Base-by-base conservation (phyloP, 1,284 basidiomycete species). In the Phaffia rhodozyma region DNA sequence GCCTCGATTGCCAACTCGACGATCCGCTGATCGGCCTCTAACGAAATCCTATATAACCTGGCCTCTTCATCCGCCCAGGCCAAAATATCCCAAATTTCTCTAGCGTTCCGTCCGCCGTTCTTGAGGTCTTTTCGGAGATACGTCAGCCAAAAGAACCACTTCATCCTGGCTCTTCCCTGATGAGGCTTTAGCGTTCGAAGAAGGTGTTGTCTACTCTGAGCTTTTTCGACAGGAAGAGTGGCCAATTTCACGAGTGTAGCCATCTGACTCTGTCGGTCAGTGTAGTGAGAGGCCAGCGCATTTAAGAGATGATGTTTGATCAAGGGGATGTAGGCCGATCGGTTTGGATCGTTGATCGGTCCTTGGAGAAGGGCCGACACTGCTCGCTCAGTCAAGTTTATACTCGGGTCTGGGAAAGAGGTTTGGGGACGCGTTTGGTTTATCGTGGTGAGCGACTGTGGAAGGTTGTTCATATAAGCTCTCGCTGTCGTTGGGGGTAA, bases 21-120 rank as follows among this genome's bases (percentile, higher is more conserved):
- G 30, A 65, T 48, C 49, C 32, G 6, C 20, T 5, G 11, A 27
- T 65, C 63, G 54, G 57, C 43, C 54, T 65, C 54, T 34, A 43
- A 21, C 3, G 58, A 23, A 18, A 50, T 38, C 32, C 55, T 50
- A 32, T 51, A 43, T 25, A 47, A 6, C 9, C 59, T 59, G 25
- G 54, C 23, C 55, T 65, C 63, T 9, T 56, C 47, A 54, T 65
- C 63, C 21, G 55, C 59, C 63, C 63, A 65, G 13, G 38, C 20
- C 49, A 21, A 20, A 60, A 34, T 13, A 30, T n/a, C 55, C 61
- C 59, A 43, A 57, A 65, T 50, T 29, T 32, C 53, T 60, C 53
- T 50, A 54, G 29, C 54, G 23, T 32, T n/a, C 32, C n/a, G 16
- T 30, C 51, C 2, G 57, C 43, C 16, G 50, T 57, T 32, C 25